These are phyloP conservation scores for Raffaelea arxii DNA, from an alignment of 2,329 filamentous ascomycete genomes.

Conservation along the genomic window DNA sequence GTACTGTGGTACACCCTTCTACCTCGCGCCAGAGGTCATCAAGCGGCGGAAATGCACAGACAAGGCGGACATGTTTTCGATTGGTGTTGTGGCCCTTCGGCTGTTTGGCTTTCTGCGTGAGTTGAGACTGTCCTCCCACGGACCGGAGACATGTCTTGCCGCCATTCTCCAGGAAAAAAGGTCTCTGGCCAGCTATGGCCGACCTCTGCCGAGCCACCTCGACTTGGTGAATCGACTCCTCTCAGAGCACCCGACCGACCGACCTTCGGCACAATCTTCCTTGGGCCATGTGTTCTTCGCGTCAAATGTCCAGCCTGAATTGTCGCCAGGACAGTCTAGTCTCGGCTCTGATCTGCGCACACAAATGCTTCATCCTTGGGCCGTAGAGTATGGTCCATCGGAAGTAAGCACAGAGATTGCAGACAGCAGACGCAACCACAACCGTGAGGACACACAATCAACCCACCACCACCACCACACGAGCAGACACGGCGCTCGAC, in stretches of 20 bases:
- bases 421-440: too few species aligned
- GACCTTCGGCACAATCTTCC: not conserved
- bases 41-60: not conserved
- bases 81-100: conserved; percentile 1
- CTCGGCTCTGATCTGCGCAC: too few species aligned
- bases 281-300: not conserved
- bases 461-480: too few species aligned
- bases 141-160: not conserved
- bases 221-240: not conserved
- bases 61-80: conserved; percentile 5
- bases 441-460: too few species aligned
- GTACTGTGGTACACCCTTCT: conserved; percentile 3
- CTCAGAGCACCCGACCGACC: not conserved
- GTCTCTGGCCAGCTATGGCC: not conserved
- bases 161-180: not conserved
- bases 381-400: too few species aligned
- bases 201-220: not conserved
- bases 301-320: not conserved
- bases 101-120: not conserved
- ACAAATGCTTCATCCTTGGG: too few species aligned
- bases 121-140: not conserved
- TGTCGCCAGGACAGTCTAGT: too few species aligned
- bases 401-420: too few species aligned
- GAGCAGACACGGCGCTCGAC: too few species aligned
- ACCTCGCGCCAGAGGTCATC: conserved; percentile 2